Conservation (phyloP, 306 rosid species). For the Casuarina cunninghamiana region DNA sequence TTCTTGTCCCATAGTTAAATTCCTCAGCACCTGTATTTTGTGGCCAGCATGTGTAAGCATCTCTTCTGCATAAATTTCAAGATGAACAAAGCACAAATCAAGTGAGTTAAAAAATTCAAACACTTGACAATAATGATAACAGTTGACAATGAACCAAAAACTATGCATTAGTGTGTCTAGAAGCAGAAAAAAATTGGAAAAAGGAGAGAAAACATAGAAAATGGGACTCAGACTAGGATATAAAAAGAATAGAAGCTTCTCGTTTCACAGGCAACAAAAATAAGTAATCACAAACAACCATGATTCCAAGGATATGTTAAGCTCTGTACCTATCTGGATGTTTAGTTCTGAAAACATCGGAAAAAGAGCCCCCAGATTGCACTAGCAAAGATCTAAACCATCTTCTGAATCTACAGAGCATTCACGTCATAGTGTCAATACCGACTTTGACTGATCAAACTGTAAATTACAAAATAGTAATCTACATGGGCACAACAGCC, state of each 20-base stretch:
- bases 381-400: conserved; percentile 80
- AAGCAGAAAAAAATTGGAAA: neutral
- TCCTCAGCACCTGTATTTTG: conserved; percentile 91
- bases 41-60: conserved; percentile 90
- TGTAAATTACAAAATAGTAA: neutral
- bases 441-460: neutral
- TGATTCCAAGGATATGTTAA: neutral
- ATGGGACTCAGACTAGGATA: neutral
- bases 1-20: conserved; percentile 88
- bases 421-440: conserved; percentile 10
- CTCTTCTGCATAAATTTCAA: conserved; percentile 53
- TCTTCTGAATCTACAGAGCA: conserved; percentile 69
- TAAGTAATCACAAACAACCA: conserved; percentile 10
- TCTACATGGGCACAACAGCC: neutral
- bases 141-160: conserved; percentile 10
- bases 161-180: conserved; percentile 4
- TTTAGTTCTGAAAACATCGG: conserved; percentile 71
- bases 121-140: conserved; percentile 9
- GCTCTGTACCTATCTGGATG: conserved; percentile 72
- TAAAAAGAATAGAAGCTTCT: neutral
- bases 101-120: conserved; percentile 5
- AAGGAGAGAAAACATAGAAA: neutral
- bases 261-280: conserved; percentile 1
- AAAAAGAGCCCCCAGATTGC: conserved; percentile 69
- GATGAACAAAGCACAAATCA: conserved; percentile 15